Conservation (phyloP, 2,329 filamentous ascomycete species). For the Trichophyton mentagrophytes region DNA sequence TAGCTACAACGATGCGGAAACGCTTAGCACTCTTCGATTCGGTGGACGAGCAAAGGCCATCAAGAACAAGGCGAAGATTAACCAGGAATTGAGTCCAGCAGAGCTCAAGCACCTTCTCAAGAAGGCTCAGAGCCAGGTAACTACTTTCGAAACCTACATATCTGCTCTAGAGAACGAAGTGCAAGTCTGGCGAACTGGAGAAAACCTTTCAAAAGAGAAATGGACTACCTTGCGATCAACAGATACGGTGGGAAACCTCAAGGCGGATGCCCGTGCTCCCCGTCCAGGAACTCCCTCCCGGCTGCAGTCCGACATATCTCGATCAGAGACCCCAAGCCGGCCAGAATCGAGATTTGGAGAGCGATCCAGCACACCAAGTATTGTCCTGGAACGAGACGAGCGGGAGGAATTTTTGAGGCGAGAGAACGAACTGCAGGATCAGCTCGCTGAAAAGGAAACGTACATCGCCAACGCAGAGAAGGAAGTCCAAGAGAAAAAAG, state of each 20-base stretch:
- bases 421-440: conserved; percentile 95
- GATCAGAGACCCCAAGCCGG: conserved; percentile 48
- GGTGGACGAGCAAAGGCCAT: conserved; percentile 95
- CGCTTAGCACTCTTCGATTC: conserved; percentile 79
- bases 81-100: conserved; percentile 87
- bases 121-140: conserved; percentile 81
- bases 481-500: conserved; percentile 65
- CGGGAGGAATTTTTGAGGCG: conserved; percentile 87
- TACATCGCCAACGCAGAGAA: conserved; percentile 69
- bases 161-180: conserved; percentile 73
- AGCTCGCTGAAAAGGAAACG: conserved; percentile 84
- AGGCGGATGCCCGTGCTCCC: conserved; percentile 33
- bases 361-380: conserved; percentile 70
- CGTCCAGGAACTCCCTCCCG: conserved; percentile 31
- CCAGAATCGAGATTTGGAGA: conserved; percentile 61
- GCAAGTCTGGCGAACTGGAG: conserved; percentile 73
- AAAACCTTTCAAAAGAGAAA: conserved; percentile 73
- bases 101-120: conserved; percentile 89
- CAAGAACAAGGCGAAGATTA: conserved; percentile 99
- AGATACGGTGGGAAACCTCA: conserved; percentile 39
- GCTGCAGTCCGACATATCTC: conserved; percentile 30
- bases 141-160: conserved; percentile 79
- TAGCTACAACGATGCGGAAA: conserved; percentile 95
- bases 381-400: conserved; percentile 89
- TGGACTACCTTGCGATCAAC: conserved; percentile 60